Percentiles rank a stretch among this genome's conserved stretches.
Evolutionary conservation across 306 rosid species (phyloP).

Genomic region (Crotalaria pallida): DNA sequence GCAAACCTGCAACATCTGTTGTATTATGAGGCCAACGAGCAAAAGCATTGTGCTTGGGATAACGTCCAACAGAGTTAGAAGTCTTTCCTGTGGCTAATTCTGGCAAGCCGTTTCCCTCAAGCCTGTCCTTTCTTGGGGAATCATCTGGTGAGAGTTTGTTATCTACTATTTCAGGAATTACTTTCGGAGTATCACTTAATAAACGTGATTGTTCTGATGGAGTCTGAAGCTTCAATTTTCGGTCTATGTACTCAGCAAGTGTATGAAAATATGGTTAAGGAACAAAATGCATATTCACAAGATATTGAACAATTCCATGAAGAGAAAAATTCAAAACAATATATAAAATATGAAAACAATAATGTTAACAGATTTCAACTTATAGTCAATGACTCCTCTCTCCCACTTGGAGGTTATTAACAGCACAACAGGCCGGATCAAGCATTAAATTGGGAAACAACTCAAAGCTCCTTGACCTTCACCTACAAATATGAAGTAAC

Average conservation of each 20-base stretch:
- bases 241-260: conserved; percentile 45
- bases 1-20: conserved; percentile 36
- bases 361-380: not conserved
- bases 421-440: not conserved
- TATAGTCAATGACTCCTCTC: not conserved
- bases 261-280: conserved; percentile 60
- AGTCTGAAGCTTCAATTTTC: conserved; percentile 43
- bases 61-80: conserved; percentile 14
- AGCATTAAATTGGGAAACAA: conserved; percentile 15
- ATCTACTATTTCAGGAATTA: conserved; percentile 49
- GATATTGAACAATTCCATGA: not conserved
- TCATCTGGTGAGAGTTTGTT: conserved; percentile 25
- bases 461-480: not conserved
- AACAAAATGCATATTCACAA: not conserved
- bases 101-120: conserved; percentile 26
- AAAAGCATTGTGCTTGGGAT: conserved; percentile 12
- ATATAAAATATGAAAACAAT: not conserved
- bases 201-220: conserved; percentile 51
- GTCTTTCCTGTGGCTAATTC: conserved; percentile 22
- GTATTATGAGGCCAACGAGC: conserved; percentile 15
- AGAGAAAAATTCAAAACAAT: not conserved
- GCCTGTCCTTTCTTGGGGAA: conserved; percentile 25
- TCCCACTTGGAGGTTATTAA: not conserved
- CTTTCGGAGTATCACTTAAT: conserved; percentile 40
- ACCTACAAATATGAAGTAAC: conserved; percentile 3